A percentile compares a stretch with the other conserved stretches of the same genome.
Evolutionary conservation across 2,329 filamentous ascomycete genomes (phyloP).

Genomic region (Ophiostoma triangulosporum): DNA sequence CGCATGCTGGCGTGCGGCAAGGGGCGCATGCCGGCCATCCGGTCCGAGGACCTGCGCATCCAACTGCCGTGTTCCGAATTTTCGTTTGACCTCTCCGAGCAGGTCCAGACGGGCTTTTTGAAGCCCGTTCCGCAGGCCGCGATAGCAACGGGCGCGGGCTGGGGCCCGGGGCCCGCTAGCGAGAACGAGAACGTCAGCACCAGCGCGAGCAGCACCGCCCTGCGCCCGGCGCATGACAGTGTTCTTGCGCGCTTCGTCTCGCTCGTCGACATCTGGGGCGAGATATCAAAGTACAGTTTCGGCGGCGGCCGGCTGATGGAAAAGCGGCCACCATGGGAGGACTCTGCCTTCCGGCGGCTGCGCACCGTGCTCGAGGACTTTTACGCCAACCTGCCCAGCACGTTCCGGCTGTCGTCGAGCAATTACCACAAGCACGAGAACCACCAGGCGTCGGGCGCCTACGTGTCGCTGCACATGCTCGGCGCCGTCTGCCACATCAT

Average conservation of each 20-base stretch:
- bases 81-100: slow-evolving; percentile 47
- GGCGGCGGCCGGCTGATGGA: slow-evolving; percentile 38
- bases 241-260: slow-evolving; percentile 39
- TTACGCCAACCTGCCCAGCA: slow-evolving; percentile 37
- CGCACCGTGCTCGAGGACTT: slow-evolving; percentile 38
- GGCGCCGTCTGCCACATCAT: slow-evolving; percentile 53
- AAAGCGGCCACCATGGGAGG: slow-evolving; percentile 42
- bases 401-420: slow-evolving; percentile 42
- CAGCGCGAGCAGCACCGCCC: background rate
- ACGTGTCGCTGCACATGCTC: slow-evolving; percentile 53
- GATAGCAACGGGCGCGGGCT: background rate
- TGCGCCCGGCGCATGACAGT: slow-evolving; percentile 25
- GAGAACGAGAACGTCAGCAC: background rate
- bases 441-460: slow-evolving; percentile 47
- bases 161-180: background rate
- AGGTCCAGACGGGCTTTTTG: slow-evolving; percentile 40
- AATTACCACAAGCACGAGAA: slow-evolving; percentile 56
- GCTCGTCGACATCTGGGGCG: slow-evolving; percentile 45
- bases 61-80: slow-evolving; percentile 56
- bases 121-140: slow-evolving; percentile 4
- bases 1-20: slow-evolving; percentile 53
- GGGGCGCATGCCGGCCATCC: slow-evolving; percentile 45
- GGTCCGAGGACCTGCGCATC: slow-evolving; percentile 44
- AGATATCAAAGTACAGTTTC: slow-evolving; percentile 43
- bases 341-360: slow-evolving; percentile 41